Conservation (phyloP, 371 early-diverging fungal genomes). For the Homolaphlyctis polyrhiza region DNA sequence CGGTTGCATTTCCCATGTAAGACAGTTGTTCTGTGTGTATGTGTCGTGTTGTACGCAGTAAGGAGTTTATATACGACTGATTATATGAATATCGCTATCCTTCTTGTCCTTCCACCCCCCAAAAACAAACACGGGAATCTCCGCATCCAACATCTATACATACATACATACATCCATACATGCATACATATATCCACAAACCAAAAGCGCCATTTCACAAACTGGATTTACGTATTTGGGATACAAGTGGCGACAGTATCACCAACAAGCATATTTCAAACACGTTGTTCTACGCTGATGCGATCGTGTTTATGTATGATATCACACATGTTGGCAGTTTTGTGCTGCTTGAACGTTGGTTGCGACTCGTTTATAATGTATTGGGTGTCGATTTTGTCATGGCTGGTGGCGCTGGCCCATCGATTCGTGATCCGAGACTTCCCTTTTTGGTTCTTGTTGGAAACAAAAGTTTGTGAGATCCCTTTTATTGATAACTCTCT, state of each 20-base stretch:
- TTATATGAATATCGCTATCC: no score
- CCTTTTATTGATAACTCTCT: background rate
- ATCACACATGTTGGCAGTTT: conserved; percentile 18
- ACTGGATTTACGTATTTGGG: conserved; percentile 17
- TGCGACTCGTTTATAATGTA: conserved; percentile 5
- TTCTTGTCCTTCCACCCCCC: no score
- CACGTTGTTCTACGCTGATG: conserved; percentile 15
- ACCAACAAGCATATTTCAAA: conserved; percentile 10
- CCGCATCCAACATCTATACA: no score
- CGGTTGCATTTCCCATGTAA: background rate
- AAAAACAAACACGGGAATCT: no score
- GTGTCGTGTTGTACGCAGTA: no score
- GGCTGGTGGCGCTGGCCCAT: background rate
- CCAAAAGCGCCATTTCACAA: no score
- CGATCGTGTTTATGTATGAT: conserved; percentile 19
- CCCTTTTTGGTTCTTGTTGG: conserved; percentile 6
- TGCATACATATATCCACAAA: no score
- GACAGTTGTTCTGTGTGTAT: no score
- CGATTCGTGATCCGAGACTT: conserved; percentile 6
- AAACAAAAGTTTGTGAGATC: conserved; percentile 8
- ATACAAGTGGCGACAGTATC: conserved; percentile 19
- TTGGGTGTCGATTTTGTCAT: background rate
- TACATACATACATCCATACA: no score
- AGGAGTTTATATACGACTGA: no score
- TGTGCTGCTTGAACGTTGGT: conserved; percentile 9